Percentiles rank a stretch among this genome's conserved stretches.
Evolutionary conservation across 257 asterid genomes (phyloP).

Genomic region (Nicotiana noctiflora): DNA sequence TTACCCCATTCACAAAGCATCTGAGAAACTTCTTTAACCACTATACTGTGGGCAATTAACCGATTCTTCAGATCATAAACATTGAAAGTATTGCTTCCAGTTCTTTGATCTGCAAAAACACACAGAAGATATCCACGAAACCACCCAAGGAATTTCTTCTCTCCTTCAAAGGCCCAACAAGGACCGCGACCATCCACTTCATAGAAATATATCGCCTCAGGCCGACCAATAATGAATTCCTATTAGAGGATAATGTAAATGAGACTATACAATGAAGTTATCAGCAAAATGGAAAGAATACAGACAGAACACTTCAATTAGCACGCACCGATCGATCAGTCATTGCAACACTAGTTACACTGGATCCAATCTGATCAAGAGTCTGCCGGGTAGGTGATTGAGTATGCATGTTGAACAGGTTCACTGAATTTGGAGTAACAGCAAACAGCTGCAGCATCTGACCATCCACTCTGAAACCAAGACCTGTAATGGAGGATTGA

Average conservation of each 20-base stretch:
- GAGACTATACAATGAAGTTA: background rate
- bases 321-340: slow-evolving; percentile 70
- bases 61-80: slow-evolving; percentile 87
- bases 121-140: slow-evolving; percentile 92
- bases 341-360: slow-evolving; percentile 71
- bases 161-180: slow-evolving; percentile 99
- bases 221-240: slow-evolving; percentile 93
- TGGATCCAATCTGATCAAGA: slow-evolving; percentile 87
- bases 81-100: slow-evolving; percentile 65
- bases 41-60: slow-evolving; percentile 74
- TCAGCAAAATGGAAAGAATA: background rate
- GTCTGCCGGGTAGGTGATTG: slow-evolving; percentile 63
- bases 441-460: slow-evolving; percentile 76
- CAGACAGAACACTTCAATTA: background rate
- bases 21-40: slow-evolving; percentile 74
- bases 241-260: slow-evolving; percentile 20
- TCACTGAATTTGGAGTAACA: slow-evolving; percentile 81
- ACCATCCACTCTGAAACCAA: slow-evolving; percentile 88
- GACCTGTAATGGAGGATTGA: slow-evolving; percentile 57
- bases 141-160: slow-evolving; percentile 82
- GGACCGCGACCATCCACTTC: slow-evolving; percentile 99
- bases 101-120: slow-evolving; percentile 75
- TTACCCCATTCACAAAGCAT: slow-evolving; percentile 99
- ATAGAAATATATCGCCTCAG: slow-evolving; percentile 90
- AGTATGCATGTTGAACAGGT: slow-evolving; percentile 63